phyloP scores from a whole-genome alignment of 2,329 filamentous ascomycete species.

The Pestalotiopsis sp. region DNA sequence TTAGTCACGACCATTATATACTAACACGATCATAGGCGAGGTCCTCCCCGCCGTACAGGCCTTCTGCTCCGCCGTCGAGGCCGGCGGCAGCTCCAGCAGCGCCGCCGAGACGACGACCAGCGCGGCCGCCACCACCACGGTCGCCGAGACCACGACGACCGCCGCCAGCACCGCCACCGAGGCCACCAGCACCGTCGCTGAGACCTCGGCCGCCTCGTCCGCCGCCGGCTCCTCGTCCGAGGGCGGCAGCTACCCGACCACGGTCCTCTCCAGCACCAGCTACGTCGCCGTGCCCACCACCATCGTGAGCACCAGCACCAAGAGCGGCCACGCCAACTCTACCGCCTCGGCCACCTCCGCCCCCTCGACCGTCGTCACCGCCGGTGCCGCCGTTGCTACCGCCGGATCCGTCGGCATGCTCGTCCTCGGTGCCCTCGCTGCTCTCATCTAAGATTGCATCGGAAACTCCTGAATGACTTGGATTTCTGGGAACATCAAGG shows the following conservation, averaged over 20 bases:
- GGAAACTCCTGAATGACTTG: background rate
- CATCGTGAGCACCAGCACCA: slow-evolving; percentile 19
- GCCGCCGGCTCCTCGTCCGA: background rate
- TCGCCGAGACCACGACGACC: background rate
- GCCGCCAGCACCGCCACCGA: background rate
- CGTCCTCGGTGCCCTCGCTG: slow-evolving; percentile 14
- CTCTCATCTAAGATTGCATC: background rate
- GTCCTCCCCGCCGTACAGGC: slow-evolving; percentile 25
- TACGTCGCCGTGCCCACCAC: slow-evolving; percentile 9
- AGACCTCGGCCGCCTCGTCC: background rate
- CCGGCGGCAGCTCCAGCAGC: slow-evolving; percentile 14
- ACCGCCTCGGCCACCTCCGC: slow-evolving; percentile 1
- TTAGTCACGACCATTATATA: too few relatives aligned
- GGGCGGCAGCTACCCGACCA: background rate
- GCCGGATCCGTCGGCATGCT: slow-evolving; percentile 10
- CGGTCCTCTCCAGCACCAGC: background rate
- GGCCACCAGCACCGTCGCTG: background rate
- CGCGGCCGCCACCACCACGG: slow-evolving; percentile 4
- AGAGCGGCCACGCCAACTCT: slow-evolving; percentile 8
- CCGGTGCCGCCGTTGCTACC: slow-evolving; percentile 11
- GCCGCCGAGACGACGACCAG: slow-evolving; percentile 6
- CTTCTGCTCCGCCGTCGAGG: slow-evolving; percentile 25
- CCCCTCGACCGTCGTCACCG: slow-evolving; percentile 4
- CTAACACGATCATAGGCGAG: slow-evolving; percentile 7
- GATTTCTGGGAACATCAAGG: too few relatives aligned